A percentile compares a stretch with the other conserved stretches of the same genome.
Conservation (phyloP, 495 filamentous ascomycete genomes). For the Trichoderma erinaceum region DNA sequence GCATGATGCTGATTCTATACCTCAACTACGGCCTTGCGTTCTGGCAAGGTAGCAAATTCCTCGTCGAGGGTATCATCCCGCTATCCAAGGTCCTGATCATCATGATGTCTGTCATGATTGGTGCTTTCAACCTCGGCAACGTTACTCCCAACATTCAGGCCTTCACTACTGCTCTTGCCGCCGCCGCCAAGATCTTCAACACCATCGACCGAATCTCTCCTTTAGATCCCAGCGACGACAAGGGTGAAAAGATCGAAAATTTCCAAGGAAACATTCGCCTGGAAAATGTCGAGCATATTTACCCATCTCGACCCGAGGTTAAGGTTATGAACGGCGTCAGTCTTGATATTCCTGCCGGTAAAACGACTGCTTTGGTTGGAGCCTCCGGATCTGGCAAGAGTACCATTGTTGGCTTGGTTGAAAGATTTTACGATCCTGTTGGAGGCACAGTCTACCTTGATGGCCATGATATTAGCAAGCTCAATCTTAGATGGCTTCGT, state of each 20-base stretch:
- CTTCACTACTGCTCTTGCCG: conserved; percentile 64
- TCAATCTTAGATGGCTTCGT: conserved; percentile 58
- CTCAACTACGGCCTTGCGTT: conserved; percentile 42
- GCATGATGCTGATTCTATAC: conserved; percentile 30
- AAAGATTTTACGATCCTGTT: conserved; percentile 58
- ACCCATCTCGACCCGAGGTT: conserved; percentile 61
- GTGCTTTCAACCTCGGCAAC: conserved; percentile 70
- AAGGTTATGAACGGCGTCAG: conserved; percentile 52
- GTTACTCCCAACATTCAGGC: conserved; percentile 69
- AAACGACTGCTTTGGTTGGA: conserved; percentile 83
- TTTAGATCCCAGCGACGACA: conserved; percentile 59
- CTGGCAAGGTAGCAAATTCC: conserved; percentile 47
- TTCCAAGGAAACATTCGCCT: conserved; percentile 56
- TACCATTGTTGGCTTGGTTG: conserved; percentile 74
- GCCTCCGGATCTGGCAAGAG: conserved; percentile 83
- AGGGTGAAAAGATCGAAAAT: conserved; percentile 47
- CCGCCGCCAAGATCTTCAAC: conserved; percentile 67
- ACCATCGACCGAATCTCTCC: conserved; percentile 75
- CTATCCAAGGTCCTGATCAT: conserved; percentile 50
- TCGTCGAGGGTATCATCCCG: conserved; percentile 33
- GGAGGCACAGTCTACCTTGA: conserved; percentile 46
- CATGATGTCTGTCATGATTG: conserved; percentile 68
- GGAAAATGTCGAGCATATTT: conserved; percentile 56
- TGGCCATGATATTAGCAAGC: conserved; percentile 44
- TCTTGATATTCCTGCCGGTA: conserved; percentile 61